Evolutionary conservation across 164 flowering plant genomes (phyloP).

Genomic region (Chloranthus sessilifolius): DNA sequence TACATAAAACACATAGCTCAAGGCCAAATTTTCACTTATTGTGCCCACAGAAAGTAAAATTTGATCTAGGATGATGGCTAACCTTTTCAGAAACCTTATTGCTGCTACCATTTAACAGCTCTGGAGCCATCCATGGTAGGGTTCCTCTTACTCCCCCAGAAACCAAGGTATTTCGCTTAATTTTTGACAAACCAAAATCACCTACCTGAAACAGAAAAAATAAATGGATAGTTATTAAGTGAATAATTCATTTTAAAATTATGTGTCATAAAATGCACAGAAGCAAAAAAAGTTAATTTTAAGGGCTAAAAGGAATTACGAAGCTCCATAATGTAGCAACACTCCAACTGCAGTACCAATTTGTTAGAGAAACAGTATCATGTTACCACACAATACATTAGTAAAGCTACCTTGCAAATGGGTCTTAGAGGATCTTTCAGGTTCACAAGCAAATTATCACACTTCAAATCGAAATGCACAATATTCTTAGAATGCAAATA

Average conservation of each 20-base stretch:
- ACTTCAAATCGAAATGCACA: constrained; percentile 93
- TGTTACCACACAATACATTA: not conserved
- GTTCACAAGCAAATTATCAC: constrained; percentile 92
- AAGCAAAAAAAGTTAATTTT: no score
- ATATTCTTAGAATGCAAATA: constrained; percentile 90
- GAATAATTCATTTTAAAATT: no score
- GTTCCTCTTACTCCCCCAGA: constrained; percentile 99
- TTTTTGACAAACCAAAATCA: constrained; percentile 97
- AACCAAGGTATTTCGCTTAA: constrained; percentile 93
- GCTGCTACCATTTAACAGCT: constrained; percentile 92
- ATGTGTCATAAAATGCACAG: no score
- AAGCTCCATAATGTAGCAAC: not conserved
- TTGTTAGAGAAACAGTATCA: not conserved
- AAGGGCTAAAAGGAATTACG: not conserved
- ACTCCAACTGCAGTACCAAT: no score
- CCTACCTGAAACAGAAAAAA: constrained; percentile 74
- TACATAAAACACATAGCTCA: no score
- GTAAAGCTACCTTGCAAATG: constrained; percentile 71
- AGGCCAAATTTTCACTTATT: no score
- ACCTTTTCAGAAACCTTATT: constrained; percentile 98
- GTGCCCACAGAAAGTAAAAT: no score
- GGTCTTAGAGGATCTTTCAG: constrained; percentile 83
- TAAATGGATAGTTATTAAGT: no score
- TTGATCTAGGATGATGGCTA: constrained; percentile 5
- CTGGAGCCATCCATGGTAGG: constrained; percentile 99